Conservation (phyloP, 108 stramenopile genomes). For the Seminavis robusta region DNA sequence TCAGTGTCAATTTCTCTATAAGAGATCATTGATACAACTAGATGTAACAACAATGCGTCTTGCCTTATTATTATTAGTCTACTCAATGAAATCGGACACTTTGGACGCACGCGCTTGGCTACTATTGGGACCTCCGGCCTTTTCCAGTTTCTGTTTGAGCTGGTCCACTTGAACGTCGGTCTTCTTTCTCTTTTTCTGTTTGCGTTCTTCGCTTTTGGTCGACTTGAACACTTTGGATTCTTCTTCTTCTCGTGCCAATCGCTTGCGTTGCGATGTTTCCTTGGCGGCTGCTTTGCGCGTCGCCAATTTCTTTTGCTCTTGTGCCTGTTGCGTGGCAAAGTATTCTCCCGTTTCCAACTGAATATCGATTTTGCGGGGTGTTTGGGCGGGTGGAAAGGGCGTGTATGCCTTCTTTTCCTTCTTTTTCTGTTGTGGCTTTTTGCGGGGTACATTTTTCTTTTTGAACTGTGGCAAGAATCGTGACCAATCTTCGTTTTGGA, state of each 20-base stretch:
- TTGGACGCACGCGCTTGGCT: too few relatives aligned
- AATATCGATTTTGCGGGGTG: constrained; percentile 91
- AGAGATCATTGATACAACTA: too few relatives aligned
- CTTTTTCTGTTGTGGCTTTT: constrained; percentile 19
- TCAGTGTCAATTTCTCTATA: too few relatives aligned
- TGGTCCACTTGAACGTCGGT: too few relatives aligned
- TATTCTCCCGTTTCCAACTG: constrained; percentile 94
- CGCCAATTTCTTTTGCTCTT: constrained; percentile 58
- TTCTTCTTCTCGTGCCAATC: constrained; percentile 47
- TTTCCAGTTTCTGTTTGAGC: too few relatives aligned
- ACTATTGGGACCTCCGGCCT: too few relatives aligned
- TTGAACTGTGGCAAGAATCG: constrained; percentile 97
- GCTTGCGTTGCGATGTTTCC: constrained; percentile 49
- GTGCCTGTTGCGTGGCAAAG: constrained; percentile 70
- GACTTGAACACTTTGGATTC: too few relatives aligned
- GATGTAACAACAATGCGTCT: too few relatives aligned
- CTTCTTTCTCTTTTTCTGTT: too few relatives aligned
- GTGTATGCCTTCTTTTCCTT: constrained; percentile 92
- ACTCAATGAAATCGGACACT: too few relatives aligned
- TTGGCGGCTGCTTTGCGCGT: constrained; percentile 35
- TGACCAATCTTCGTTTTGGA: constrained; percentile 93
- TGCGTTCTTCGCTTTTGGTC: too few relatives aligned
- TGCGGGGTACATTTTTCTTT: constrained; percentile 95
- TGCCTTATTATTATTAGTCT: too few relatives aligned
- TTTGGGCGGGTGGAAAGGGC: constrained; percentile 94